phyloP scores from a whole-genome alignment of 805 yeast genomes.

The Sugiyamaella mastotermitis region DNA sequence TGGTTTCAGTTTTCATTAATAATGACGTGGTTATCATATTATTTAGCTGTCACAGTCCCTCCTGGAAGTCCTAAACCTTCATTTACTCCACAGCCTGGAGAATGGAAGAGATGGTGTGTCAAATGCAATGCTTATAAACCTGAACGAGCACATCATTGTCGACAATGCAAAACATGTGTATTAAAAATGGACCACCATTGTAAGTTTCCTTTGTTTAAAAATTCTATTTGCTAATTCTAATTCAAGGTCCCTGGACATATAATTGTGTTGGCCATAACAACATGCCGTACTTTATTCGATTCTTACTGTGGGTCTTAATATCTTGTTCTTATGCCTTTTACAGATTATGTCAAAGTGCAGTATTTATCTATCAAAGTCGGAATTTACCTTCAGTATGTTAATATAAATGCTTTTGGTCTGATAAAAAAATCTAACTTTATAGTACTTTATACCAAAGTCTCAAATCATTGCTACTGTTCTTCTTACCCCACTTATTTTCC shows the following conservation, averaged over 20 bases:
- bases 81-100: slow-evolving; percentile 39
- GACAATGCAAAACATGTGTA: slow-evolving; percentile 59
- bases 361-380: slow-evolving; percentile 32
- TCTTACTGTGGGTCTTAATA: slow-evolving; percentile 54
- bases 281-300: slow-evolving; percentile 74
- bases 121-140: slow-evolving; percentile 75
- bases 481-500: slow-evolving; percentile 46
- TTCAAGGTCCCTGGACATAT: slow-evolving; percentile 90
- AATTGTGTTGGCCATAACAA: slow-evolving; percentile 83
- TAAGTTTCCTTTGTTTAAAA: slow-evolving; percentile 8
- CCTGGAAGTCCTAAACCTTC: slow-evolving; percentile 66
- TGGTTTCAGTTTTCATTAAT: slow-evolving; percentile 42
- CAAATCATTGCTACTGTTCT: slow-evolving; percentile 54
- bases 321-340: slow-evolving; percentile 34
- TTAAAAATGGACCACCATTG: slow-evolving; percentile 90
- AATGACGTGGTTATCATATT: slow-evolving; percentile 70
- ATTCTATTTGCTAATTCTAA: neutral
- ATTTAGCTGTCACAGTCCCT: slow-evolving; percentile 53
- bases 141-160: slow-evolving; percentile 82
- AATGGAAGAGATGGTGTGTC: slow-evolving; percentile 65
- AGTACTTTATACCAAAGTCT: slow-evolving; percentile 40
- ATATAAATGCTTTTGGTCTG: no score
- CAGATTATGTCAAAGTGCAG: slow-evolving; percentile 37
- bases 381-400: slow-evolving; percentile 42
- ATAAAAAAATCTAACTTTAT: no score